Conservation (phyloP, 306 rosid species). For the Rubus idaeus region DNA sequence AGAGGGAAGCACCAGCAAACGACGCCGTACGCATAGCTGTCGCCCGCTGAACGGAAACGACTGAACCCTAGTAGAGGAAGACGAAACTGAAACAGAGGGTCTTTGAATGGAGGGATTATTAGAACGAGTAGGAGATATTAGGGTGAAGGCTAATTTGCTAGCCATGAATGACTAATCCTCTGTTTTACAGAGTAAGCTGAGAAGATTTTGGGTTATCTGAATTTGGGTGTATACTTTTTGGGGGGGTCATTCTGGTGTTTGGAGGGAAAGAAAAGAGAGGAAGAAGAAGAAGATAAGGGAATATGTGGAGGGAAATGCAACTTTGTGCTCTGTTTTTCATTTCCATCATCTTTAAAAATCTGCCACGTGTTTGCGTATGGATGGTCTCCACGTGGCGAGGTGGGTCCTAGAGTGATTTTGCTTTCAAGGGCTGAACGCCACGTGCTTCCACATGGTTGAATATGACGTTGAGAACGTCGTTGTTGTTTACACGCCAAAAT, state of each 20-base stretch:
- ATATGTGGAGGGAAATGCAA: conserved; percentile 70
- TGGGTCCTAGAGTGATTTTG: neutral
- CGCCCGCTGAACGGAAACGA: conserved; percentile 49
- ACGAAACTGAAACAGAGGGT: conserved; percentile 46
- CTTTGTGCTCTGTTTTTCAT: conserved; percentile 23
- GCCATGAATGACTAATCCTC: conserved; percentile 47
- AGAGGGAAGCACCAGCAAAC: conserved; percentile 40
- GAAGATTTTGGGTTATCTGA: neutral
- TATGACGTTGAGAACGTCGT: too few relatives aligned
- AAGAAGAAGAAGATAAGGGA: conserved; percentile 61
- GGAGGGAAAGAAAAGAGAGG: conserved; percentile 47
- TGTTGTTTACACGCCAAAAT: too few relatives aligned
- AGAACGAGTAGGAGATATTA: conserved; percentile 43
- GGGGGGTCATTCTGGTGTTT: conserved; percentile 15
- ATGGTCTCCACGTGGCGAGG: neutral
- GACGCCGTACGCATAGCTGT: conserved; percentile 51
- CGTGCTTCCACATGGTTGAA: neutral
- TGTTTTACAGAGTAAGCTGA: neutral
- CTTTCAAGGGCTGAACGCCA: neutral
- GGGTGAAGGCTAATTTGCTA: conserved; percentile 52
- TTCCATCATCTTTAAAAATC: conserved; percentile 7
- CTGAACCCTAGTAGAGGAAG: conserved; percentile 36
- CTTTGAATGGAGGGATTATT: conserved; percentile 34
- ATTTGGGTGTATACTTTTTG: neutral
- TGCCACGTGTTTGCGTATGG: neutral